Evolutionary conservation across 768 basidiomycete species (phyloP).

Genomic region (Pleurotus cornucopiae): DNA sequence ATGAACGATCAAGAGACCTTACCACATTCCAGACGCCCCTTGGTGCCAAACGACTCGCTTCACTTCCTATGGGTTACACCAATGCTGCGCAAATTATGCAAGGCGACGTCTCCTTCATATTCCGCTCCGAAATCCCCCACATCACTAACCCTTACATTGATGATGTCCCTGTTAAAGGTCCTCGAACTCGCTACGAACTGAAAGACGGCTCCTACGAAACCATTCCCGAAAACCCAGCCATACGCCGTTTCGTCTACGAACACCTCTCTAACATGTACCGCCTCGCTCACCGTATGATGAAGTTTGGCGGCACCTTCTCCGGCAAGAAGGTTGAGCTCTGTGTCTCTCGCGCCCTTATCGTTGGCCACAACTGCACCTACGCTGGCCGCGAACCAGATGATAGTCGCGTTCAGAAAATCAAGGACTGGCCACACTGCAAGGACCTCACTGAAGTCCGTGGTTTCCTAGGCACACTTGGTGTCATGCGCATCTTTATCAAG

Average conservation of each 20-base stretch:
- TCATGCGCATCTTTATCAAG: slow-evolving; percentile 23
- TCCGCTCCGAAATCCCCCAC: slow-evolving; percentile 18
- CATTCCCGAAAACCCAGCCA: no score
- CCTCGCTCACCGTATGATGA: slow-evolving; percentile 18
- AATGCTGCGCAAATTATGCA: no score
- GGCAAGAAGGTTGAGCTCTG: slow-evolving; percentile 21
- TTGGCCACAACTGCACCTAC: slow-evolving; percentile 26
- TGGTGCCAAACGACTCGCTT: no score
- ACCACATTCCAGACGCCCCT: no score
- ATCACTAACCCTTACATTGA: slow-evolving; percentile 18
- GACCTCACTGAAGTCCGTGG: slow-evolving; percentile 14
- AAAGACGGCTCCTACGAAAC: no score
- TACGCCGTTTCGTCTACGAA: background rate
- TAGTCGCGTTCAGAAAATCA: slow-evolving; percentile 15
- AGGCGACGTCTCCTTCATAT: no score
- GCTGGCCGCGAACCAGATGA: slow-evolving; percentile 28
- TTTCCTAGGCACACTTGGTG: slow-evolving; percentile 24
- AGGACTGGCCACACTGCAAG: slow-evolving; percentile 22
- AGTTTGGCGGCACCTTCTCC: slow-evolving; percentile 27
- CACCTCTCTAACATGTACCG: slow-evolving; percentile 10
- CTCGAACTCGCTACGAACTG: slow-evolving; percentile 14
- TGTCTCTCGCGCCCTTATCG: background rate
- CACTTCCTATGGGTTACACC: no score
- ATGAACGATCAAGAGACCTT: no score
- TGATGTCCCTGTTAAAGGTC: slow-evolving; percentile 20